phyloP scores from a whole-genome alignment of 1,284 basidiomycete species.

The Trichosporon ovoides region DNA sequence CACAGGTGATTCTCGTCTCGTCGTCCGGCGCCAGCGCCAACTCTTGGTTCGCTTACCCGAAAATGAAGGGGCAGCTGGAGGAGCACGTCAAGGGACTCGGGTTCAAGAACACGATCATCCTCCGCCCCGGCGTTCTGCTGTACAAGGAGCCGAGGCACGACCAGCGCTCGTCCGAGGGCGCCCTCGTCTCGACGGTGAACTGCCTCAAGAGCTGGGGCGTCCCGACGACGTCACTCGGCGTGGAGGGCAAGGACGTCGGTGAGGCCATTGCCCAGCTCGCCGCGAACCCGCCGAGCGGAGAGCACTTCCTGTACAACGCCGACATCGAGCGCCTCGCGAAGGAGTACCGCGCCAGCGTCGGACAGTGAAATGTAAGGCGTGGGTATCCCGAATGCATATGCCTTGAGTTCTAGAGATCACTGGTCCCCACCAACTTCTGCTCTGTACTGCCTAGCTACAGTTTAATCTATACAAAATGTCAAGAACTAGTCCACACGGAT shows the following conservation, averaged over 20 bases:
- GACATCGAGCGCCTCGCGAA: conserved; percentile 32
- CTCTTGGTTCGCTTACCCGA: conserved; percentile 31
- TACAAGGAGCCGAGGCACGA: conserved; percentile 19
- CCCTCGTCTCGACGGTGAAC: conserved; percentile 16
- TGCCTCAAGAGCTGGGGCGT: conserved; percentile 24
- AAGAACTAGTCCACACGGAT: conserved; percentile 49
- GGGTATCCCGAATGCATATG: neutral
- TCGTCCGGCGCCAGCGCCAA: conserved; percentile 23
- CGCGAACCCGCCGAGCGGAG: conserved; percentile 27
- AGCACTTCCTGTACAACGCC: conserved; percentile 23
- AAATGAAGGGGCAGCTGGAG: conserved; percentile 45
- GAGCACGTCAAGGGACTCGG: conserved; percentile 34
- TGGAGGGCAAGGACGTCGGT: conserved; percentile 35
- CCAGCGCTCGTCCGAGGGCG: conserved; percentile 18
- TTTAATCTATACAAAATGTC: too few species aligned
- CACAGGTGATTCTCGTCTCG: conserved; percentile 44
- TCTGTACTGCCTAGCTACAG: neutral
- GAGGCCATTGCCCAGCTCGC: conserved; percentile 39
- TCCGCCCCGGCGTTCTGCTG: conserved; percentile 39
- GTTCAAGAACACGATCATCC: conserved; percentile 39
- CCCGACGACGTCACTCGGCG: conserved; percentile 17
- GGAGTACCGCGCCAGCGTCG: conserved; percentile 18
- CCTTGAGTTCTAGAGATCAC: neutral
- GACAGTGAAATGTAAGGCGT: neutral
- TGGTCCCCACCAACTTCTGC: neutral